Evolutionary conservation across 2,329 filamentous ascomycete genomes (phyloP).

Genomic region (Aspergillus versicolor): DNA sequence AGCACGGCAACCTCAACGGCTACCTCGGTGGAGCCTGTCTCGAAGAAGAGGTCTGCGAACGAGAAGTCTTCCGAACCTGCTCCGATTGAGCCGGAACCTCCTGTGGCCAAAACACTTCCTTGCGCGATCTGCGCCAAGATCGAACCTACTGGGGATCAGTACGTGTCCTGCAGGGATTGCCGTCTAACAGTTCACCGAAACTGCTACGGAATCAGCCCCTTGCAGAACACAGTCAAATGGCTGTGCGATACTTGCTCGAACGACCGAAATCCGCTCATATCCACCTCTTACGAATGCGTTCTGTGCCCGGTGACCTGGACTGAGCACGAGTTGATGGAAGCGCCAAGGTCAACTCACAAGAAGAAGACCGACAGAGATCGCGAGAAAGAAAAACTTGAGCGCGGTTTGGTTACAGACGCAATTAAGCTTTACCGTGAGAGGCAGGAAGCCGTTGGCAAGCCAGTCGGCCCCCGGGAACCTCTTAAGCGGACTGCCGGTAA

Average conservation of each 20-base stretch:
- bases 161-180: conserved; percentile 81
- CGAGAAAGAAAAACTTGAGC: conserved; percentile 82
- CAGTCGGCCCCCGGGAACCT: conserved; percentile 80
- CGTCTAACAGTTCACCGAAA: conserved; percentile 85
- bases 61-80: conserved; percentile 58
- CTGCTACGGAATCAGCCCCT: conserved; percentile 84
- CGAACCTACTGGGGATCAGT: conserved; percentile 69
- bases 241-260: conserved; percentile 94
- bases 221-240: conserved; percentile 74
- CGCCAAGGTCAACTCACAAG: conserved; percentile 72
- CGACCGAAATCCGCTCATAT: conserved; percentile 86
- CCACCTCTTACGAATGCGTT: conserved; percentile 92
- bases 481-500: conserved; percentile 93
- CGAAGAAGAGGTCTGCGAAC: conserved; percentile 62
- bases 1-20: conserved; percentile 49
- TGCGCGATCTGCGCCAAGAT: conserved; percentile 80
- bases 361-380: conserved; percentile 93
- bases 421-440: conserved; percentile 79
- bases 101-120: conserved; percentile 74
- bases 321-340: conserved; percentile 79
- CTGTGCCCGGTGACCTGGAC: conserved; percentile 82
- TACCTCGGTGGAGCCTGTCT: conserved; percentile 46
- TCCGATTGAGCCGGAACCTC: conserved; percentile 71
- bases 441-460: conserved; percentile 81
- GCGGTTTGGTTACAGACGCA: conserved; percentile 75